phyloP scores from a whole-genome alignment of 371 early-diverging fungal genomes.

The Saksenaea vasiformis region DNA sequence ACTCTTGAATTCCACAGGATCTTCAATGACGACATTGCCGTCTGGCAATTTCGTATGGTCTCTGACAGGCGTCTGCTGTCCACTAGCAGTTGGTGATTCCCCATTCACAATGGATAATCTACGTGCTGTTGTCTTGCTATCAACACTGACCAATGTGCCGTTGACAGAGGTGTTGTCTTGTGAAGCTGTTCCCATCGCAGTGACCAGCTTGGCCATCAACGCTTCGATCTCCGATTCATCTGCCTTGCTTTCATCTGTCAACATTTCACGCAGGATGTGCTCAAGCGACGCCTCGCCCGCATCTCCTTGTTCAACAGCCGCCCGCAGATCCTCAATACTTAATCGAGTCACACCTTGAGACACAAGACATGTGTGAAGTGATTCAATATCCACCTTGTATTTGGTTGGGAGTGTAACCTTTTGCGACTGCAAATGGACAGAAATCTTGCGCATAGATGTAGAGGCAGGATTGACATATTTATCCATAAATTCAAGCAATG shows the following conservation, averaged over 20 bases:
- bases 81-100: slow-evolving; percentile 12
- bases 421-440: slow-evolving; percentile 70
- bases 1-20: slow-evolving; percentile 57
- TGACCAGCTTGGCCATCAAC: slow-evolving; percentile 40
- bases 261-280: slow-evolving; percentile 37
- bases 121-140: slow-evolving; percentile 46
- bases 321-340: slow-evolving; percentile 43
- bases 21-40: slow-evolving; percentile 45
- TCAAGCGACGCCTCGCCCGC: slow-evolving; percentile 43
- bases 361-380: slow-evolving; percentile 32
- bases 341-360: slow-evolving; percentile 30
- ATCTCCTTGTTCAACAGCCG: slow-evolving; percentile 48
- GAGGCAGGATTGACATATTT: slow-evolving; percentile 61
- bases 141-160: slow-evolving; percentile 47
- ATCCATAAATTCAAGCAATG: slow-evolving; percentile 64
- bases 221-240: slow-evolving; percentile 44
- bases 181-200: slow-evolving; percentile 44
- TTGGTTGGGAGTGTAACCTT: slow-evolving; percentile 35
- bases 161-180: slow-evolving; percentile 12
- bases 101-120: slow-evolving; percentile 33
- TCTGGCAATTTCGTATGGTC: slow-evolving; percentile 34
- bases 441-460: slow-evolving; percentile 57
- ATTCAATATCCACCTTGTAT: slow-evolving; percentile 54
- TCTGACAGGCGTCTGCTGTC: slow-evolving; percentile 17
- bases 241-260: slow-evolving; percentile 49